Base-by-base conservation (phyloP, 495 filamentous ascomycete species). In the Rhizodiscina lignyota region DNA sequence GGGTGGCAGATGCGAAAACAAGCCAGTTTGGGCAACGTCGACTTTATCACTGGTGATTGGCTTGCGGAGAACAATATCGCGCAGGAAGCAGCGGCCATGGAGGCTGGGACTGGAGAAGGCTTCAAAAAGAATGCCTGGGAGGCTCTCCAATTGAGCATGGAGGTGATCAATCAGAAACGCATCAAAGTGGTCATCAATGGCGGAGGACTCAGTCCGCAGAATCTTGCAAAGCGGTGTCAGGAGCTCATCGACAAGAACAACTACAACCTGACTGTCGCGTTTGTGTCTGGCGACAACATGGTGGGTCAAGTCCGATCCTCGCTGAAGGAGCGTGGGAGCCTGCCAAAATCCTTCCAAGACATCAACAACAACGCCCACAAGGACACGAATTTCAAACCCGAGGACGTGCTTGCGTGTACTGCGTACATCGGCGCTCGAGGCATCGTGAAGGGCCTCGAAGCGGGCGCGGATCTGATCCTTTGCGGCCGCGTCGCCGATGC, bases 401-500 rank as follows among this genome's bases (percentile, higher is more conserved):
- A n/a, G n/a, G n/a, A n/a, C n/a, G n/a, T 51, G 12, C 49, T 50
- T 18, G 35, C 46, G 35, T 24, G 12, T 10, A 37, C 6, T 27
- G 24, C 42, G n/a, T 47, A 73, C 43, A 58, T 73, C 0, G 69
- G 69, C 5, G 62, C 58, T 8, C 43, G 58, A 3, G 67, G 64
- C 0, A 65, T 73, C 27, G 61, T 57, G 0, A 55, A 53, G 5
- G 69, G 61, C 13, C 42, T 73, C 1, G 47, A 55, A 17, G 49
- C 59, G 8, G 68, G 68, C 10, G 66, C 67, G 0, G 67, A 73
- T 37, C 71, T 74, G 32, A 65, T 74, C 34, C 54, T 73, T 16
- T 69, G 63, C 38, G 68, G 67, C 26, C 59, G 68, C 21, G 67
- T 72, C 2, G 59, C 65, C 2, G 68, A 72, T 48, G 67, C 68